Evolutionary conservation across 2,329 filamentous ascomycete species (phyloP), one percentile per base, ranked within the genome.

Genomic region (Rhynchosporium secalis): DNA sequence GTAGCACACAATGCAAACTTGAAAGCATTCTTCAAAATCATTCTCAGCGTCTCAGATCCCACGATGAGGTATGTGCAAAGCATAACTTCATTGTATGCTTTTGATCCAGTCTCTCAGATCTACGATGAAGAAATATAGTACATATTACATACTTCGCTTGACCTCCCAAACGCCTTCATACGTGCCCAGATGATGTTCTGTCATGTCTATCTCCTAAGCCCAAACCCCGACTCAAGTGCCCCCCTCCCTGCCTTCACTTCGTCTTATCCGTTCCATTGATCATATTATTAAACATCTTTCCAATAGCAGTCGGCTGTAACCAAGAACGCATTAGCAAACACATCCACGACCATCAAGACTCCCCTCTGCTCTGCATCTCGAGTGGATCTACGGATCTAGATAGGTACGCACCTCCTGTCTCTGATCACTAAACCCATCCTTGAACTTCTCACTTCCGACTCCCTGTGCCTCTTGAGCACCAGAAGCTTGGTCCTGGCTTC

Each of bases 211-310:
- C 20, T 20, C 20, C 20, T 20, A 1, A 20, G 20, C 20, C 20
- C 3, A 10, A 43, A 6, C 13, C 41, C 15, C 41, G 13, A n/a
- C 41, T 15, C 40, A 12, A 43, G 8, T n/a, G 13, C 20, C 12
- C 13, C 41, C 41, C 6, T 13, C 41, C 41, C 8, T 7, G 15
- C 12, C 48, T 45, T 63, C 38, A 68, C 62, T 68, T 69, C 28
- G 66, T 64, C 7, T 55, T 56, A 43, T 63, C 61, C 56, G 66
- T 67, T 1, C 67, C 63, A 47, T 68, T 69, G 1, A 70, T 65
- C 36, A 68, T 58, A 49, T 67, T 69, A 36, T 69, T 66, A 12
- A 68, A 67, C n/a, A 65, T n/a, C 59, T 66, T 69, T 3, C 69
- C 67, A 20, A 69, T 56, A 0, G 40, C 47, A 1, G 63, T 63